Conservation (phyloP, 202 grass and related monocot genomes). For the Panicum virgatum region DNA sequence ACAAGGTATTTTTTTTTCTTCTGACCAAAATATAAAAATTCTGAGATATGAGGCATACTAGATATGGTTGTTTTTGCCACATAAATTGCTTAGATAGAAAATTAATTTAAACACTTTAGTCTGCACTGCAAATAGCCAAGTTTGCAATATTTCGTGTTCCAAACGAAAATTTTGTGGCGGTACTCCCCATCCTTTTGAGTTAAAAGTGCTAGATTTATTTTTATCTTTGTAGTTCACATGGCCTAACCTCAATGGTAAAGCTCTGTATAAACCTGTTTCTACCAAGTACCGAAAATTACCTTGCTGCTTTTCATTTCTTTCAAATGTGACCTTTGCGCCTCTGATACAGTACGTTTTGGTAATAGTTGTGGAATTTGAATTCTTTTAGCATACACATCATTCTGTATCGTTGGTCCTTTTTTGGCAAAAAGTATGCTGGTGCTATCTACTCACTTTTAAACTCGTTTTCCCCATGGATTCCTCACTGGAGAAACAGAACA, state of each 20-base stretch:
- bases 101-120: background rate
- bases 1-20: slow-evolving; percentile 70
- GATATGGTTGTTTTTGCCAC: background rate
- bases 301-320: slow-evolving; percentile 4
- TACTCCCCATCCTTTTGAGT: background rate
- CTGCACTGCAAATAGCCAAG: background rate
- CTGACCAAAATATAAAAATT: background rate
- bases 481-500: slow-evolving; percentile 62
- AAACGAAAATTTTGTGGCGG: background rate
- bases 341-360: background rate
- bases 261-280: background rate
- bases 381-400: background rate
- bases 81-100: background rate
- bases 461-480: background rate
- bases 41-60: background rate
- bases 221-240: background rate
- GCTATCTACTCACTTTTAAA: background rate
- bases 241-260: background rate
- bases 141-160: too few relatives aligned
- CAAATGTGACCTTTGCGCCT: background rate
- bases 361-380: background rate
- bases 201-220: background rate
- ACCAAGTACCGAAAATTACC: background rate
- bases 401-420: background rate
- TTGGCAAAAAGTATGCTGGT: background rate